Conservation (phyloP, 345 rosid genomes). For the Acer saccharum region DNA sequence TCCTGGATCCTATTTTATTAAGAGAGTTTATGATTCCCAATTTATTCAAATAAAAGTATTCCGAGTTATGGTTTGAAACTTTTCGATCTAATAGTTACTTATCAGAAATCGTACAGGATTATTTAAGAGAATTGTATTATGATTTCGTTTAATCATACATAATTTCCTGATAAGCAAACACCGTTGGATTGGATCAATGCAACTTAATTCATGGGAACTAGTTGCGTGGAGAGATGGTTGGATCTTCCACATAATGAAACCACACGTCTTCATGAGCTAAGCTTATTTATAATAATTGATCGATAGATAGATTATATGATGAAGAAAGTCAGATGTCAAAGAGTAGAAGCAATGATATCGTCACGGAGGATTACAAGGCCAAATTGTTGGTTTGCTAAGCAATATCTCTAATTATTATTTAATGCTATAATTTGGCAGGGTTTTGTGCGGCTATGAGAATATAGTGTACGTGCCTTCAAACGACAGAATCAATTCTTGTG, state of each 20-base stretch:
- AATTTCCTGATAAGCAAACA: neutral
- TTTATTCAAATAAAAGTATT: too few species aligned
- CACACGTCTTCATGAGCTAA: neutral
- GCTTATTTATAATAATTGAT: neutral
- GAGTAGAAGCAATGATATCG: slow-evolving; percentile 1
- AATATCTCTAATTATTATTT: neutral
- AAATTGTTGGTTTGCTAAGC: neutral
- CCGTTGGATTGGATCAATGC: neutral
- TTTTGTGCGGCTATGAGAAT: neutral
- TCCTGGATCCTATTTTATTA: too few species aligned
- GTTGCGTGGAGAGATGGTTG: neutral
- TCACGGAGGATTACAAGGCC: neutral
- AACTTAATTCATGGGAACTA: neutral
- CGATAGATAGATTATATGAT: neutral
- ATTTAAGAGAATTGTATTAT: too few species aligned
- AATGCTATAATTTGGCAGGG: neutral
- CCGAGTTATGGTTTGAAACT: too few species aligned
- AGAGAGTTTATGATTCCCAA: too few species aligned
- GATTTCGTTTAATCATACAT: too few species aligned
- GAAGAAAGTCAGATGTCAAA: neutral
- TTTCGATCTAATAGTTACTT: too few species aligned
- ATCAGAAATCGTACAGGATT: too few species aligned
- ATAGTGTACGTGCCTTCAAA: neutral
- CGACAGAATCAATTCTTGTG: neutral
- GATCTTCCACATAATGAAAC: neutral